Evolutionary conservation across 2,329 filamentous ascomycete genomes (phyloP).

Genomic region (Triangularia setosa): DNA sequence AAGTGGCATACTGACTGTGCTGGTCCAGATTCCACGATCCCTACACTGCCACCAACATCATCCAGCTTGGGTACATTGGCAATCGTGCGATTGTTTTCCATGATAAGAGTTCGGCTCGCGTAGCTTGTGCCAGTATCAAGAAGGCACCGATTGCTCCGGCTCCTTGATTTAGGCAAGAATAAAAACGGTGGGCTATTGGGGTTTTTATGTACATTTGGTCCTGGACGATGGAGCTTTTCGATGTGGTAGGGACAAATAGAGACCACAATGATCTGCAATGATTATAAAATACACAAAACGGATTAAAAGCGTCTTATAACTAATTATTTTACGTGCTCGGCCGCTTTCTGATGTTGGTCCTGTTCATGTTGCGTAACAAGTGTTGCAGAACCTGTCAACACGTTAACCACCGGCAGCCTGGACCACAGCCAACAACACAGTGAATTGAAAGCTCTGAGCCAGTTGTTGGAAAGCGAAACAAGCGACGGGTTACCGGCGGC

Average conservation of each 20-base stretch:
- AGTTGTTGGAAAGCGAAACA: too few relatives aligned
- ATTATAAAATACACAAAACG: background rate
- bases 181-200: background rate
- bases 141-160: conserved; percentile 11
- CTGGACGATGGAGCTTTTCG: background rate
- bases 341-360: background rate
- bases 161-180: background rate
- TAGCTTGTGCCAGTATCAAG: conserved; percentile 41
- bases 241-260: background rate
- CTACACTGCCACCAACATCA: conserved; percentile 38
- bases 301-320: background rate
- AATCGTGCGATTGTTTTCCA: conserved; percentile 44
- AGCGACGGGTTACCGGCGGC: too few relatives aligned
- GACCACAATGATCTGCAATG: background rate
- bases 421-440: too few relatives aligned
- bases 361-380: background rate
- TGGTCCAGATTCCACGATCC: conserved; percentile 36
- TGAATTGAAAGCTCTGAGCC: too few relatives aligned
- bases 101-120: conserved; percentile 36
- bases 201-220: background rate
- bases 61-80: conserved; percentile 43
- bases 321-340: background rate
- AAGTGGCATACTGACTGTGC: background rate
- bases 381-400: background rate
- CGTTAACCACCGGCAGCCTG: too few relatives aligned